Conservation (phyloP, 164 flowering plant species). For the Dillenia suffruticosa region DNA sequence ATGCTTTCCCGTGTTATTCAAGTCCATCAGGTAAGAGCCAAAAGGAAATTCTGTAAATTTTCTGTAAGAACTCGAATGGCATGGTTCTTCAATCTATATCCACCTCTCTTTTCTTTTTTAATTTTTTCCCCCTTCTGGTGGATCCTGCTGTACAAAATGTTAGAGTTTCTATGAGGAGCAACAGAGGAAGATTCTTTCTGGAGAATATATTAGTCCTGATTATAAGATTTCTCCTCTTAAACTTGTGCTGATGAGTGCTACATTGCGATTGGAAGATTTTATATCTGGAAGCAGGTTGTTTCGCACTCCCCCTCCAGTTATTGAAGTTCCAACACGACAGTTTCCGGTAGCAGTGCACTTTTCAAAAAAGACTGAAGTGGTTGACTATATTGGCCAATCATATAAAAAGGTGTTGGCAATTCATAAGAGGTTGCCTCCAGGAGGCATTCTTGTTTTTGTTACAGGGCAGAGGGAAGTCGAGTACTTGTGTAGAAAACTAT, state of each 20-base stretch:
- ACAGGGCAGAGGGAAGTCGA: slow-evolving; percentile 99
- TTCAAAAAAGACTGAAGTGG: slow-evolving; percentile 79
- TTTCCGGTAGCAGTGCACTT: slow-evolving; percentile 77
- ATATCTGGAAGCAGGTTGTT: slow-evolving; percentile 61
- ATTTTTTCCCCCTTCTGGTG: not conserved
- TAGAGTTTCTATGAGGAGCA: slow-evolving; percentile 61
- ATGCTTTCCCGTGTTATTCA: slow-evolving; percentile 80
- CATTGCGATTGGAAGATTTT: slow-evolving; percentile 88
- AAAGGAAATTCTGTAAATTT: not conserved
- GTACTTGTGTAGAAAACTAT: slow-evolving; percentile 63
- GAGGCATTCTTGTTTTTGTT: slow-evolving; percentile 92
- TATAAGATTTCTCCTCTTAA: slow-evolving; percentile 58
- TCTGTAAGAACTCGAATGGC: not conserved
- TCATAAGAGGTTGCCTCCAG: slow-evolving; percentile 86
- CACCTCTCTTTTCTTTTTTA: not conserved
- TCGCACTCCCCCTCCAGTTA: slow-evolving; percentile 64
- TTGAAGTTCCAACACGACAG: slow-evolving; percentile 85
- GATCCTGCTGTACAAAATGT: slow-evolving; percentile 9
- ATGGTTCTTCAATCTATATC: not conserved
- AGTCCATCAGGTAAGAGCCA: slow-evolving; percentile 57
- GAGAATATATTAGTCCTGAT: slow-evolving; percentile 37
- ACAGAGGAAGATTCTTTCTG: slow-evolving; percentile 44
- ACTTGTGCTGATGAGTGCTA: slow-evolving; percentile 96
- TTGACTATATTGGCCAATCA: slow-evolving; percentile 89
- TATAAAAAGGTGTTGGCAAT: slow-evolving; percentile 81